A percentile compares a stretch with the other conserved stretches of the same genome.
These are phyloP conservation scores for Clavariopsis aquatica DNA, from an alignment of 495 filamentous ascomycete genomes.

Conservation along the genomic window DNA sequence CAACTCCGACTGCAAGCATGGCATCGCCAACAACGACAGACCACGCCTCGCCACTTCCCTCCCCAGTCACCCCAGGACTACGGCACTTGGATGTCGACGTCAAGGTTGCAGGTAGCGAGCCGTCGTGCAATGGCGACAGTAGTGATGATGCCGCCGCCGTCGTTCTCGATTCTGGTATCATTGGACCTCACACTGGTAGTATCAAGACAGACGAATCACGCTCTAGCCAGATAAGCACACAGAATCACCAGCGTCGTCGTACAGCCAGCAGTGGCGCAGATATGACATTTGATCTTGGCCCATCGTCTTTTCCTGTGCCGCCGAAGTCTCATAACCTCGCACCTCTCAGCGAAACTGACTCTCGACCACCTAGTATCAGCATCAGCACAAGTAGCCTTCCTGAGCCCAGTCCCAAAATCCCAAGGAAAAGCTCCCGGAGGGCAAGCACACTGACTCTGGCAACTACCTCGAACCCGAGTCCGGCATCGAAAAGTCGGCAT, in stretches of 20 bases:
- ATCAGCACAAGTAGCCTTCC: not conserved
- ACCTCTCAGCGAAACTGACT: constrained; percentile 5
- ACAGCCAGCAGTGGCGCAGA: constrained; percentile 35
- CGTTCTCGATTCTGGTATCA: constrained; percentile 17
- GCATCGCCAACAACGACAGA: constrained; percentile 33
- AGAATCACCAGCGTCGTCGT: constrained; percentile 26
- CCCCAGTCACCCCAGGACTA: constrained; percentile 34
- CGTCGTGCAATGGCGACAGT: constrained; percentile 27
- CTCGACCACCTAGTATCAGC: not conserved
- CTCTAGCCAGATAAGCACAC: not conserved
- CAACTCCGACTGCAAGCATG: constrained; percentile 19
- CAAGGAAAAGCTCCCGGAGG: constrained; percentile 17
- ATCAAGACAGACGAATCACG: constrained; percentile 14
- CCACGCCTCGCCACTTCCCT: constrained; percentile 34
- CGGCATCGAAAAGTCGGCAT: constrained; percentile 1
- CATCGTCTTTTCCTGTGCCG: not conserved
- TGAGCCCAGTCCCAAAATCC: constrained; percentile 9
- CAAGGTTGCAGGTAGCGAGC: constrained; percentile 38
- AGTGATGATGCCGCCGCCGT: constrained; percentile 26
- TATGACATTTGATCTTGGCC: constrained; percentile 11
- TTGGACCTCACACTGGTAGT: constrained; percentile 16
- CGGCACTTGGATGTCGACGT: constrained; percentile 30
- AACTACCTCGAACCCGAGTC: not conserved
- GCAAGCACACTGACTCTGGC: not conserved
- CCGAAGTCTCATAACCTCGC: constrained; percentile 6